These are phyloP conservation scores for Fagopyrum tataricum DNA, from an alignment of 148 eudicot genomes.

Conservation along the genomic window DNA sequence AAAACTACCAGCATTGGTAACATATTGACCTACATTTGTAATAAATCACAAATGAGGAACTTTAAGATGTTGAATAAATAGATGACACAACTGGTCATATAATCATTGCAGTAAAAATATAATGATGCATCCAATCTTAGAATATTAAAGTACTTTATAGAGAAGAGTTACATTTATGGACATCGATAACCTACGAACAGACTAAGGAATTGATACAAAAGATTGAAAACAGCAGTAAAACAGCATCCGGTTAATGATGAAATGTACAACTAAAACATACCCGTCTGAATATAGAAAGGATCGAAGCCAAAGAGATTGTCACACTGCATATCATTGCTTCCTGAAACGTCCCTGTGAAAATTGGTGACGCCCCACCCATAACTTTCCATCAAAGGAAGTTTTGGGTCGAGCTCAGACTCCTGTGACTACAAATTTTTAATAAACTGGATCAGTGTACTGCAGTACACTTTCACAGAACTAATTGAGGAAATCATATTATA, in stretches of 20 bases:
- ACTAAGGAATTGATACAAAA: background rate
- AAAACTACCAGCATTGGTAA: conserved; percentile 45
- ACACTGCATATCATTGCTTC: conserved; percentile 36
- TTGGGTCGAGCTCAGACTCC: conserved; percentile 14
- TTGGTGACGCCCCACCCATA: conserved; percentile 65
- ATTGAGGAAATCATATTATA: background rate
- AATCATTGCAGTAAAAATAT: background rate
- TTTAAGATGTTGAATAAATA: background rate
- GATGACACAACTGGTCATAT: background rate
- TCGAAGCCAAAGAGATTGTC: conserved; percentile 66
- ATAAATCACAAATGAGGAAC: conserved; percentile 2
- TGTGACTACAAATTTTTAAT: background rate
- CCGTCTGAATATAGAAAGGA: conserved; percentile 81
- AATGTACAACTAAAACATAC: conserved; percentile 22
- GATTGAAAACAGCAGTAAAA: background rate
- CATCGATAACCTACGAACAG: background rate
- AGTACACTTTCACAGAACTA: background rate
- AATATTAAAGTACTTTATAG: background rate
- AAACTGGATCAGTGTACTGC: background rate
- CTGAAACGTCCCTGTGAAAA: conserved; percentile 15
- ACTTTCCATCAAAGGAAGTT: conserved; percentile 30
- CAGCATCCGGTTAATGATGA: background rate
- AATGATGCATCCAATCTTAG: background rate
- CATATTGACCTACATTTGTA: conserved; percentile 40
- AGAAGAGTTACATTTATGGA: background rate